phyloP scores from a whole-genome alignment of 257 asterid species.

The Jasminum sambac region DNA sequence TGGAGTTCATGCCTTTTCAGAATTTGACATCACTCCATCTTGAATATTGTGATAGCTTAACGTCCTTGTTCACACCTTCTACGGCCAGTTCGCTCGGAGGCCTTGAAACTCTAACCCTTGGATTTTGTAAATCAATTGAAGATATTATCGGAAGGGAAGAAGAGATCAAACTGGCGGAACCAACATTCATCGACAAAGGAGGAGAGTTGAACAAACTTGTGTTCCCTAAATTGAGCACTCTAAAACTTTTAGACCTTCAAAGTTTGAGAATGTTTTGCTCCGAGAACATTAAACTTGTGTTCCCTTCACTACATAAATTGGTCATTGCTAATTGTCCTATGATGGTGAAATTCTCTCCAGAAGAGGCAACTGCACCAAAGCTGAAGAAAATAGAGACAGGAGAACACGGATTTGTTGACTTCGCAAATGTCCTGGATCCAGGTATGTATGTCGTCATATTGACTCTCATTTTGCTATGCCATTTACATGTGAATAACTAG shows the following conservation, averaged over 20 bases:
- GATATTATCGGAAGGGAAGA: slow-evolving; percentile 1
- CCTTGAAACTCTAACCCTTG: slow-evolving; percentile 8
- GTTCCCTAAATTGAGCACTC: slow-evolving; percentile 12
- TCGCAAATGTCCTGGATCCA: too few species aligned
- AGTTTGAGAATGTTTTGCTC: slow-evolving; percentile 5
- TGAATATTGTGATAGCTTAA: neutral
- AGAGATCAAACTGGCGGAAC: neutral
- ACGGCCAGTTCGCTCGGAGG: slow-evolving; percentile 1
- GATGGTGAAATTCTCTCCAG: slow-evolving; percentile 6
- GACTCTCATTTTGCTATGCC: too few species aligned
- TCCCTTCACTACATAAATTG: slow-evolving; percentile 17
- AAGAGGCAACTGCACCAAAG: neutral
- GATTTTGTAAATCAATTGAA: neutral
- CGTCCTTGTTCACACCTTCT: neutral
- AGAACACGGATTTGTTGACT: too few species aligned
- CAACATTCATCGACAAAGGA: neutral
- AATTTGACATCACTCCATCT: neutral
- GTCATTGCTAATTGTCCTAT: neutral
- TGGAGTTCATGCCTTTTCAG: slow-evolving; percentile 4
- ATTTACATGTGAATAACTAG: too few species aligned
- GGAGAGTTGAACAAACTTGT: neutral
- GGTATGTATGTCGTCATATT: too few species aligned
- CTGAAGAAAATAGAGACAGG: neutral
- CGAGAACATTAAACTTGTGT: neutral
- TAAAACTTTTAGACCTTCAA: neutral